Conservation (phyloP, 441 rosid species). For the Geranium incanum region DNA sequence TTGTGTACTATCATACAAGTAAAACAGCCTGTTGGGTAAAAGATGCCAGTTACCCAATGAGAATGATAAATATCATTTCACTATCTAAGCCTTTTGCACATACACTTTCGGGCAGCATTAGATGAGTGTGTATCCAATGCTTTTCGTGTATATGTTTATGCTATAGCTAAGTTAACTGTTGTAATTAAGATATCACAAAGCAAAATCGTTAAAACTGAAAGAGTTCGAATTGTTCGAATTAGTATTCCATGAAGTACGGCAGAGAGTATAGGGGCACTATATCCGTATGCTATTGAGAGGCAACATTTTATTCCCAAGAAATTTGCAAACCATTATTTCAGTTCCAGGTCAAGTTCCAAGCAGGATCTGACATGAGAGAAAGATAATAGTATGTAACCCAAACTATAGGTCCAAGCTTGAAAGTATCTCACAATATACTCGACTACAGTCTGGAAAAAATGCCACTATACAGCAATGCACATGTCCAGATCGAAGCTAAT, state of each 20-base stretch:
- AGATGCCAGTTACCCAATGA: neutral
- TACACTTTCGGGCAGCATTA: neutral
- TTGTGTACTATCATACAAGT: neutral
- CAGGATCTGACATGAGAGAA: neutral
- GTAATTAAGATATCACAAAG: neutral
- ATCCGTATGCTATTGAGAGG: neutral
- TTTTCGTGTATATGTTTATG: neutral
- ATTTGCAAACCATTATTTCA: neutral
- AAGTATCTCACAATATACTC: neutral
- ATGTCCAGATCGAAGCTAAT: neutral
- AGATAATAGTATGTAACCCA: neutral
- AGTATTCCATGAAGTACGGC: neutral
- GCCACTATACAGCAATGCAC: neutral
- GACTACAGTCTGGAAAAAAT: neutral
- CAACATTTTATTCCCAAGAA: neutral
- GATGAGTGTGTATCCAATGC: neutral
- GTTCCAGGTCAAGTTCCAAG: neutral
- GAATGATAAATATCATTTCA: neutral
- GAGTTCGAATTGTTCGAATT: neutral
- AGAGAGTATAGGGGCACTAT: neutral
- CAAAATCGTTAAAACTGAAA: neutral
- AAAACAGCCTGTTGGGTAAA: neutral
- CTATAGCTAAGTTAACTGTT: neutral
- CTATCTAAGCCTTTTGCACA: neutral
- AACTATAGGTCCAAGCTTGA: neutral